Percentiles rank a stretch among this genome's conserved stretches.
These are phyloP conservation scores for Globisporangium camurandrum DNA, from an alignment of 352 stramenopile species.

Conservation along the genomic window DNA sequence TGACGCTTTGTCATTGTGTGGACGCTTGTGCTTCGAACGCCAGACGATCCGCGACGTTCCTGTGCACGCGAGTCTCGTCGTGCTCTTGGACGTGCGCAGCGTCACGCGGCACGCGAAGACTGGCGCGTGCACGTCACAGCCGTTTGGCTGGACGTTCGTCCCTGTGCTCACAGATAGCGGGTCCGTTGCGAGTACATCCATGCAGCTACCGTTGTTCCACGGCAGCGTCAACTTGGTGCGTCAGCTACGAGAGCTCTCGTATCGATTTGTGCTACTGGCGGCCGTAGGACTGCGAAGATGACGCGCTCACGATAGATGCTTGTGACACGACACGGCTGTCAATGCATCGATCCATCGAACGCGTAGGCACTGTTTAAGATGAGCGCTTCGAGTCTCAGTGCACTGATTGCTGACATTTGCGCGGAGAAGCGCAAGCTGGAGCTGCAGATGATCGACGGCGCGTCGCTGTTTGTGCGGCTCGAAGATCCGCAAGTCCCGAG, in stretches of 20 bases:
- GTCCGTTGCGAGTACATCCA: slow-evolving; percentile 24
- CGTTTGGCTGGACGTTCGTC: slow-evolving; percentile 60
- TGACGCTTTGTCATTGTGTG: background rate
- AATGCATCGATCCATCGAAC: too few species aligned
- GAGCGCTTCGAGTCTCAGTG: slow-evolving; percentile 11
- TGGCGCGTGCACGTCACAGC: slow-evolving; percentile 29
- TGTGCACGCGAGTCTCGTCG: slow-evolving; percentile 16
- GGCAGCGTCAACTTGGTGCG: slow-evolving; percentile 57
- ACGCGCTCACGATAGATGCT: background rate
- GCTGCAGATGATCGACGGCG: slow-evolving; percentile 22
- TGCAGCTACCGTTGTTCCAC: slow-evolving; percentile 56
- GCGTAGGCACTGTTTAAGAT: slow-evolving; percentile 32
- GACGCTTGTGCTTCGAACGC: background rate
- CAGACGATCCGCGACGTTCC: slow-evolving; percentile 41
- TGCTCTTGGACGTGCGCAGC: slow-evolving; percentile 56
- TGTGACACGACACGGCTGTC: too few species aligned
- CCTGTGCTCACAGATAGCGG: slow-evolving; percentile 31
- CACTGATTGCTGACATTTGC: slow-evolving; percentile 30
- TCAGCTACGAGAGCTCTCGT: too few species aligned
- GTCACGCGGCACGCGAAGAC: slow-evolving; percentile 38
- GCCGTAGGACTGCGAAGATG: background rate
- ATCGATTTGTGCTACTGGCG: background rate
- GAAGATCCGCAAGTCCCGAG: slow-evolving; percentile 54
- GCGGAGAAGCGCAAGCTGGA: slow-evolving; percentile 38
- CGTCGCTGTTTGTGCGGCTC: slow-evolving; percentile 53